Evolutionary conservation across 768 basidiomycete species (phyloP).

Genomic region (Lactarius pseudohatsudake): DNA sequence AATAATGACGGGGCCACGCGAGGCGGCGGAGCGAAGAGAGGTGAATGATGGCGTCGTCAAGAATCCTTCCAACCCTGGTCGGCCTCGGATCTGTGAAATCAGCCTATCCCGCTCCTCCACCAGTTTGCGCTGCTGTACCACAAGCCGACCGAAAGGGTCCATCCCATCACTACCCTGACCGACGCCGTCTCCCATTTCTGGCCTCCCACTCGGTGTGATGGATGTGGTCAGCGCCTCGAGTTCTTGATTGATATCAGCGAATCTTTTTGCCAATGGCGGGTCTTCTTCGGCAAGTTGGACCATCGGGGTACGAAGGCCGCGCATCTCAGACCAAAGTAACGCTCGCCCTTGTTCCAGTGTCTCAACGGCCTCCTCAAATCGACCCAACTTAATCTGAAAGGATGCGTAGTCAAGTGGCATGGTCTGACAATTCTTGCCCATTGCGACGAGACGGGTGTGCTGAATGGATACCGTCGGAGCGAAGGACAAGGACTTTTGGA

Average conservation of each 20-base stretch:
- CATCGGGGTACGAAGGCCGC: slow-evolving; percentile 2
- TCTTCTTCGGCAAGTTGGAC: neutral
- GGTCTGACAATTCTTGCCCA: neutral
- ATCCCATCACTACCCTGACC: neutral
- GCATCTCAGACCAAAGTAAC: slow-evolving; percentile 14
- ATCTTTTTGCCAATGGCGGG: neutral
- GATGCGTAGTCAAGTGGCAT: slow-evolving; percentile 11
- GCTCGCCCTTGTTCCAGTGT: slow-evolving; percentile 14
- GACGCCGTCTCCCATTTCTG: neutral
- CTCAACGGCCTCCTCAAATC: slow-evolving; percentile 14
- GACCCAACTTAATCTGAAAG: slow-evolving; percentile 5
- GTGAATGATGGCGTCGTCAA: neutral
- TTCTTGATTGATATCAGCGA: neutral
- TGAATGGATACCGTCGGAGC: neutral
- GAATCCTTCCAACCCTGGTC: slow-evolving; percentile 7
- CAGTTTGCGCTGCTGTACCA: neutral
- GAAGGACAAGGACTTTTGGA: neutral
- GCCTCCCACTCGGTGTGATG: neutral
- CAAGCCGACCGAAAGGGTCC: neutral
- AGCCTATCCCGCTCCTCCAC: neutral
- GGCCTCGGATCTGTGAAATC: neutral
- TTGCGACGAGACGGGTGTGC: neutral
- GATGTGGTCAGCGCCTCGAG: neutral
- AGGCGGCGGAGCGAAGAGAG: neutral
- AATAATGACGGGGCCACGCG: slow-evolving; percentile 6